These are phyloP conservation scores for Selaginella tamariscina DNA, from an alignment of 75 land plant genomes.

Conservation along the genomic window DNA sequence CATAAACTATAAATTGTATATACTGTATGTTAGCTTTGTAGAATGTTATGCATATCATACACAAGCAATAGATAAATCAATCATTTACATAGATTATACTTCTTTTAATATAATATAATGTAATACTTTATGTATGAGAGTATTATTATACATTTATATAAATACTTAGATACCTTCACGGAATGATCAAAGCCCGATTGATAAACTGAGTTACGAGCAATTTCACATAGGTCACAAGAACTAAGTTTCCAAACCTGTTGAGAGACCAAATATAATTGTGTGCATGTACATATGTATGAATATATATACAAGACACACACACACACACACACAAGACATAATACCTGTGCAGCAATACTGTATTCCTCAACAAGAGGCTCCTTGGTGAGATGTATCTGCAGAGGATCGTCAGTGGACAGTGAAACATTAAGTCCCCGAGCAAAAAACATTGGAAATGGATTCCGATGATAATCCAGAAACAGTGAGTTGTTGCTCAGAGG, in stretches of 20 bases:
- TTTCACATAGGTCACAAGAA: slow-evolving; percentile 3
- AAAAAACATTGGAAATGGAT: slow-evolving; percentile 13
- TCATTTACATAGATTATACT: no score
- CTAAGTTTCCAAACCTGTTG: background rate
- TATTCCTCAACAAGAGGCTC: slow-evolving; percentile 10
- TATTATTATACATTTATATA: no score
- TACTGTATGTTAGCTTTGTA: no score
- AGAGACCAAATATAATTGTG: background rate
- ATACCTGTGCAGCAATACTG: slow-evolving; percentile 9
- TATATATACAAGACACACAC: background rate
- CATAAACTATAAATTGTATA: no score
- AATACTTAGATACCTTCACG: no score
- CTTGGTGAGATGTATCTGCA: slow-evolving; percentile 10
- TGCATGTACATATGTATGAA: background rate
- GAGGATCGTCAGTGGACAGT: slow-evolving; percentile 11
- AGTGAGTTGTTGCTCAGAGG: slow-evolving; percentile 11
- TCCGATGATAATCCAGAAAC: slow-evolving; percentile 10
- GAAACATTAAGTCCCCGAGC: slow-evolving; percentile 9
- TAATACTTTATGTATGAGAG: no score
- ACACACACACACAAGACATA: background rate
- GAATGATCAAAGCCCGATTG: slow-evolving; percentile 4
- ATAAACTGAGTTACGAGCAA: background rate
- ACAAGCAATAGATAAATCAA: no score
- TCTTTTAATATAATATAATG: no score
- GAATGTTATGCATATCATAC: no score